Evolutionary conservation across 495 filamentous ascomycete genomes (phyloP), one percentile per base, ranked within the genome.

Genomic region (Articulospora tetracladia): DNA sequence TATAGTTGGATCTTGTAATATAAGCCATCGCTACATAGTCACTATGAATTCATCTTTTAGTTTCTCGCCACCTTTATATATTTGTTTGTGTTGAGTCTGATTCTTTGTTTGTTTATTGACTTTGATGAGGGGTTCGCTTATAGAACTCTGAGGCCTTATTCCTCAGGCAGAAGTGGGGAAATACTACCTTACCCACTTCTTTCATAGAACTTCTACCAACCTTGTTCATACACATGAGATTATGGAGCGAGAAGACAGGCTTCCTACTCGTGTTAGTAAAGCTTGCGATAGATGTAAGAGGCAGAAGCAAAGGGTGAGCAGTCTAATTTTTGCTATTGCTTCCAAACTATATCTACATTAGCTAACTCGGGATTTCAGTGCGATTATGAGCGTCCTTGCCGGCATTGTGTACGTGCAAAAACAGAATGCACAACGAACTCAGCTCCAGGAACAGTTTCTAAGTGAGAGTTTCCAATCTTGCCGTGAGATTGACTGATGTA

Each of bases 221-320:
- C n/a, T n/a, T n/a, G 30, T 34, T 34, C 30, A 34, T 34, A 7
- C 30, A 34, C n/a, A 44, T 44, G 10, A n/a, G 8, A 19, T 44
- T 44, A 50, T 50, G 47, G 47, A 50, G 4, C 20, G 25, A 27
- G 47, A 24, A 25, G n/a, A 50, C 47, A 24, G 47, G 17, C 23
- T 50, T 25, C 47, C 47, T 25, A 50, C 47, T 7, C 47, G 47
- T 50, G 47, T 50, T 17, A 50, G 47, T 27, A 50, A 50, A 26
- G 53, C 53, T 17, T 55, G 53, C 20, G 53, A 55, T 41, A 39
- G 53, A 22, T 55, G 53, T 17, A 55, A 55, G 22, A 55, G 32
- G n/a, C 53, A 55, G 53, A 55, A 55, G 53, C 28, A 36, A 24
- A 13, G 32, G 15, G 53, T 41, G 41, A 36, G 53, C 22, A 17